Evolutionary conservation across 108 stramenopile genomes (phyloP), one percentile per base, ranked within the genome.

Genomic region (Phaeodactylum tricornutum): DNA sequence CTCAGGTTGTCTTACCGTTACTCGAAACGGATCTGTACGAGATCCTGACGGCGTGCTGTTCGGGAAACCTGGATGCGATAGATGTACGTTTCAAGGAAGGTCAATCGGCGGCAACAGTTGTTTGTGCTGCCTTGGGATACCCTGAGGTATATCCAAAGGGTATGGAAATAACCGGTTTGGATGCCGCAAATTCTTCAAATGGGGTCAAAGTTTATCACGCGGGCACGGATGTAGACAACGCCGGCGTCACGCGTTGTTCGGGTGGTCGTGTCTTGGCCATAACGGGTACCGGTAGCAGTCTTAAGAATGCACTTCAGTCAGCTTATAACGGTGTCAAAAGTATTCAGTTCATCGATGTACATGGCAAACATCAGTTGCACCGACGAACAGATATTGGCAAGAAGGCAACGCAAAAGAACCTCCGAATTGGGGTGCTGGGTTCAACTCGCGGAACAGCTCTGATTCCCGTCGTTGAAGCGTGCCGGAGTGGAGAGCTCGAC

Each of bases 261-360:
- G 98, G 98, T 36, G 98, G 98, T 2, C 74, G 98, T 3, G 98
- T 99, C 19, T 69, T 99, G 3, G 94, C 98, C 26, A 94, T 96
- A 5, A 96, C 95, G 12, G 95, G 94, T 23, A 55, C 77, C 41
- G 95, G 93, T 22, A 46, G 73, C 16, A 68, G 62, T 43, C 75
- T 98, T 26, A 67, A 89, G 34, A 61, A 67, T 38, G 93, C 98
- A 5, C 64, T 97, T 19, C 63, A 69, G 8, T 43, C 62, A 29
- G 88, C 94, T 3, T 99, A 99, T 79, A 70, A 72, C 43, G 90
- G 84, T 15, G 77, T 87, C 19, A 52, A 68, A 22, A 56, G 66
- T 12, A 39, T 92, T 44, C 64, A 66, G 25, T 87, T 87, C 53
- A 58, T 80, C 12, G 76, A 66, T 42, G 45, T 30, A 7, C 35